Evolutionary conservation across 129 eudicot genomes (phyloP).

Genomic region (Flaveria linearis): DNA sequence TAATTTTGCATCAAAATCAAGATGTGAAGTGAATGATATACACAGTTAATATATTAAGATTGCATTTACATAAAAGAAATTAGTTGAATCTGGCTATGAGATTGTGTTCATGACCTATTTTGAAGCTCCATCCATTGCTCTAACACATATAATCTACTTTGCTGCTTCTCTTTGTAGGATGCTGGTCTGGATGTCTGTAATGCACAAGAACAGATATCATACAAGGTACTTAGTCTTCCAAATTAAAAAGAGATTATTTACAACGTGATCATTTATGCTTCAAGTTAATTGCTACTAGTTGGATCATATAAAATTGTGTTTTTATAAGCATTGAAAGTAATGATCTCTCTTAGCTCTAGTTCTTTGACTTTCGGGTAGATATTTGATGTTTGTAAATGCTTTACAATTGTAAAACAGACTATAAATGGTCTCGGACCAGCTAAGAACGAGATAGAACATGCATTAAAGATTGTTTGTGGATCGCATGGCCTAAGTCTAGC

Average conservation of each 20-base stretch:
- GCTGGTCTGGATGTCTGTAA: neutral
- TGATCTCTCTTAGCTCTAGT: too few relatives aligned
- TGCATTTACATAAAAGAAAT: too few relatives aligned
- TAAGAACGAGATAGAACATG: neutral
- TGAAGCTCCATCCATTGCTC: too few relatives aligned
- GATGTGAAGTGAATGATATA: too few relatives aligned
- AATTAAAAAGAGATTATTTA: neutral
- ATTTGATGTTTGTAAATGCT: neutral
- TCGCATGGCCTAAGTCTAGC: neutral
- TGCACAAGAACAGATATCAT: slow-evolving; percentile 3
- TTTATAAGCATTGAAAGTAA: neutral
- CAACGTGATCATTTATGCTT: neutral
- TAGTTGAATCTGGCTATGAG: too few relatives aligned
- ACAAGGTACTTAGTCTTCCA: slow-evolving; percentile 7
- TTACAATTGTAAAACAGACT: slow-evolving; percentile 12
- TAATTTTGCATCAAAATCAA: too few relatives aligned
- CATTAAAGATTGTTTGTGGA: neutral
- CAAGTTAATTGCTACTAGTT: too few relatives aligned
- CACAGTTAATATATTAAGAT: too few relatives aligned
- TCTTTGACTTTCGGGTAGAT: neutral
- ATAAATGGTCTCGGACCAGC: neutral
- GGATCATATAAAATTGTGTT: too few relatives aligned
- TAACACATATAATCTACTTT: neutral
- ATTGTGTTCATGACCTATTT: too few relatives aligned
- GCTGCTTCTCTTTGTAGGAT: slow-evolving; percentile 8